Evolutionary conservation across 257 asterid genomes (phyloP).

Genomic region (Mentha longifolia): DNA sequence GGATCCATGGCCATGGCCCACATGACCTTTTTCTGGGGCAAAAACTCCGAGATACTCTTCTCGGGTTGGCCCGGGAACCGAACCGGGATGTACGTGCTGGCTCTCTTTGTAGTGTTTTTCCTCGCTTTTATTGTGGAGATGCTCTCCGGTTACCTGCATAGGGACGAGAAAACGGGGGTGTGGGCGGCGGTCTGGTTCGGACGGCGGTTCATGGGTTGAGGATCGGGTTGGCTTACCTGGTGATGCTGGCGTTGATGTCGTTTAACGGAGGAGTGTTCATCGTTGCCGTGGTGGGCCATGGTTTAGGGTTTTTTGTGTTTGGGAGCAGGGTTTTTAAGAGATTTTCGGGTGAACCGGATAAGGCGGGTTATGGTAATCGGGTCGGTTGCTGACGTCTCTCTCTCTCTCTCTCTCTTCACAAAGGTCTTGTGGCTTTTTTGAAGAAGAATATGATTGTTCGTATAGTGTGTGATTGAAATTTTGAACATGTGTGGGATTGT

Average conservation of each 20-base stretch:
- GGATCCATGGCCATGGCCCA: constrained; percentile 44
- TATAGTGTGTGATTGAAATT: no score
- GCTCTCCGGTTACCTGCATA: constrained; percentile 40
- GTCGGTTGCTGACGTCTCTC: constrained; percentile 30
- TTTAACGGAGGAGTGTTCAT: constrained; percentile 66
- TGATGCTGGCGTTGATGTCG: constrained; percentile 81
- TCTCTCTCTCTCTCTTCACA: no score
- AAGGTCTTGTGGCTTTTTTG: no score
- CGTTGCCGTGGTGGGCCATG: constrained; percentile 64
- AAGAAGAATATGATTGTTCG: no score
- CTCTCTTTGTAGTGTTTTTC: constrained; percentile 54
- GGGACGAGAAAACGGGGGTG: constrained; percentile 21
- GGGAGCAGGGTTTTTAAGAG: constrained; percentile 53
- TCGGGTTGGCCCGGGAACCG: constrained; percentile 71
- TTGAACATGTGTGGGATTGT: no score
- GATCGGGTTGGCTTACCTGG: constrained; percentile 52
- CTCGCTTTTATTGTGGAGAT: constrained; percentile 54
- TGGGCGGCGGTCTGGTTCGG: constrained; percentile 41
- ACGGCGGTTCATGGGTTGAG: constrained; percentile 50
- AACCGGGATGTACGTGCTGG: constrained; percentile 58
- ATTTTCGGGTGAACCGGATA: constrained; percentile 25
- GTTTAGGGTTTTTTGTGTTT: constrained; percentile 58
- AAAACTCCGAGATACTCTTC: constrained; percentile 63
- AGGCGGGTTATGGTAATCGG: constrained; percentile 11
- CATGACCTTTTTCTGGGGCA: constrained; percentile 85